Evolutionary conservation across 1,284 basidiomycete species (phyloP), one percentile per base, ranked within the genome.

Genomic region (Ceratorhiza oryzae-sativae): DNA sequence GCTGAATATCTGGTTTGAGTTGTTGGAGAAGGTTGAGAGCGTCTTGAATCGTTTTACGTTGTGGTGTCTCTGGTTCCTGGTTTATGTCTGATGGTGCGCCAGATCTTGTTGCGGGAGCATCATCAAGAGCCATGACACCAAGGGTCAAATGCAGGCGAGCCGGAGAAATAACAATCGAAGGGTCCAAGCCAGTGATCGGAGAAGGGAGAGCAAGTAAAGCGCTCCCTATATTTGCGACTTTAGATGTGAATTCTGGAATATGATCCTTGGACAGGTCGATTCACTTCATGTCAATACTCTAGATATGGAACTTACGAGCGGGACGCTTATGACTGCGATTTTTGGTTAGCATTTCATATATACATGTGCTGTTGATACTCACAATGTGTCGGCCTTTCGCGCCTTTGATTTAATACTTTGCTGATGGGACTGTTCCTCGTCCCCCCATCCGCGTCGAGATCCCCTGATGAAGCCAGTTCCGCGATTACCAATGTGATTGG

Each of bases 161-260:
- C 3, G 62, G 62, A 1, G 62, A 65, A n/a, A 65, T 53, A 4
- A 65, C 62, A 23, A 65, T 65, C 18, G 62, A 36, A 3, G 30
- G n/a, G 27, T 65, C 62, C 1, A 65, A 48, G 15, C 62, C 62
- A 34, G 62, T 41, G 25, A 65, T 51, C 9, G 62, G 62, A 45
- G 62, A 48, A 6, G 62, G 53, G 3, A 51, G 25, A 20, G 46
- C 48, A 9, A 65, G 48, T 2, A 65, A 48, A 3, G 30, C 32
- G 34, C 36, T 32, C 6, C 45, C 32, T 30, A 65, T 32, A 3
- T 53, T 1, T 20, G 30, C 46, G 9, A 65, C 41, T 25, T 65
- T 27, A n/a, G 48, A 51, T n/a, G 62, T 53, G 34, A 65, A 65
- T 1, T 4, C 27, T 2, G 6, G 1, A 5, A 65, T 18, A 23